phyloP scores from a whole-genome alignment of 2,329 filamentous ascomycete species.

The Podosphaera xanthii region DNA sequence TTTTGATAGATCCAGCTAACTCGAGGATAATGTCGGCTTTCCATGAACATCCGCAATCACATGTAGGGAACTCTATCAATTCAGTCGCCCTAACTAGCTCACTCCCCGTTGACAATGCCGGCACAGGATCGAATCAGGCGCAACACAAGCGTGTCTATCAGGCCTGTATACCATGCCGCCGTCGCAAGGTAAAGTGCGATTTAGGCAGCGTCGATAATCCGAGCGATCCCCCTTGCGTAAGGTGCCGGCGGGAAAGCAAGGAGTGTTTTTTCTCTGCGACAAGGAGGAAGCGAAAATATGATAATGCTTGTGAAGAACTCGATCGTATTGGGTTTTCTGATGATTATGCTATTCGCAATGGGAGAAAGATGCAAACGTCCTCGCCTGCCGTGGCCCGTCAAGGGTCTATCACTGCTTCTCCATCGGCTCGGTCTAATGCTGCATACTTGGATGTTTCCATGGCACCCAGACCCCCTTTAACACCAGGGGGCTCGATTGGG shows the following conservation, averaged over 20 bases:
- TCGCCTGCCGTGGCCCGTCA: conserved; percentile 15
- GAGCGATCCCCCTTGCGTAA: conserved; percentile 76
- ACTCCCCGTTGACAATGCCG: conserved; percentile 2
- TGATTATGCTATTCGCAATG: conserved; percentile 51
- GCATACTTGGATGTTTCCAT: conserved; percentile 15
- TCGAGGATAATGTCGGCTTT: conserved; percentile 6
- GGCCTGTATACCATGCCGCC: conserved; percentile 28
- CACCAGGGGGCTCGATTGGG: conserved; percentile 42
- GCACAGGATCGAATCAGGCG: conserved; percentile 5
- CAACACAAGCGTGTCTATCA: conserved; percentile 20
- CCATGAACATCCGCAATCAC: conserved; percentile 6
- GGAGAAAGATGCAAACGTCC: conserved; percentile 35
- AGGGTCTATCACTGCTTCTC: conserved; percentile 17
- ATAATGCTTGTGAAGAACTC: conserved; percentile 29
- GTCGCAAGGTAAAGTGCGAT: conserved; percentile 33
- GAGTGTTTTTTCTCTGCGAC: conserved; percentile 95
- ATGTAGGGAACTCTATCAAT: conserved; percentile 6
- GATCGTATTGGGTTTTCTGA: conserved; percentile 21
- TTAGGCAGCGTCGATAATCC: conserved; percentile 69
- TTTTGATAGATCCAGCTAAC: background rate
- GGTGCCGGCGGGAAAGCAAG: conserved; percentile 85
- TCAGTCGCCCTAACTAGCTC: conserved; percentile 6
- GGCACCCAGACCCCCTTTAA: conserved; percentile 25
- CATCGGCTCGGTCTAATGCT: conserved; percentile 16
- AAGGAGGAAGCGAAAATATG: conserved; percentile 67